Base-by-base conservation (phyloP, 768 basidiomycete genomes). In the Panaeolus cyanescens region DNA sequence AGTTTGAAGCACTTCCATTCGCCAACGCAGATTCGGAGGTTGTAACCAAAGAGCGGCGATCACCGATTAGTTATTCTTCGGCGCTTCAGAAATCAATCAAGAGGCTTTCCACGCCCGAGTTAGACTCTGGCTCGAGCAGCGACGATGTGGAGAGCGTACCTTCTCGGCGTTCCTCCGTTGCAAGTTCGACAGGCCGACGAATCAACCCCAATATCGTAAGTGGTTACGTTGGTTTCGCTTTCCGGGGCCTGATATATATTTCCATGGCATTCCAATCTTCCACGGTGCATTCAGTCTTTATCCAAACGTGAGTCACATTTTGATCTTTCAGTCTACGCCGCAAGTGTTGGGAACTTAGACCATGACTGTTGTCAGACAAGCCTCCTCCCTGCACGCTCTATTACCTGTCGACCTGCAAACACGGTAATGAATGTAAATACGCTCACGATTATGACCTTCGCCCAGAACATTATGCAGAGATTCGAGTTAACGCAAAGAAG, bases 321-420 rank as follows among this genome's bases (percentile, higher is more conserved):
- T 39, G 32, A 39, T 37, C 53, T 59, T 62, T 40, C 19, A 39
- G 13, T 54, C 25, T 61, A 15, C n/a, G n/a, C n/a, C n/a, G 54
- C 54, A 33, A 39, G 19, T 63, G 61, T 37, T 58, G 40, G 17
- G 59, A 59, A 68, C 66, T 71, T 50, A 65, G 22, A 62, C 56
- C 19, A 33, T 13, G 40, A 58, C 33, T 64, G 32, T 67, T 50
- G 25, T 5, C 45, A 86, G 87, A 88, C 66, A 83, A 76, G 67
- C 87, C 88, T 1, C 82, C 88, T 22, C 87, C 88, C 15, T 89
- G 88, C 69, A 88, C 86, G 17, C 72, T 87, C 55, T 88, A 85
- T 72, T 89, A 88, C 68, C 75, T 89, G 28, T 79, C 84, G 31
- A 79, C 76, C 53, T 89, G 88, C 76, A 85, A 85, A 67, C 81